These are phyloP conservation scores for Neocallimastix lanati DNA, from an alignment of 192 early-diverging fungal genomes.

Conservation along the genomic window DNA sequence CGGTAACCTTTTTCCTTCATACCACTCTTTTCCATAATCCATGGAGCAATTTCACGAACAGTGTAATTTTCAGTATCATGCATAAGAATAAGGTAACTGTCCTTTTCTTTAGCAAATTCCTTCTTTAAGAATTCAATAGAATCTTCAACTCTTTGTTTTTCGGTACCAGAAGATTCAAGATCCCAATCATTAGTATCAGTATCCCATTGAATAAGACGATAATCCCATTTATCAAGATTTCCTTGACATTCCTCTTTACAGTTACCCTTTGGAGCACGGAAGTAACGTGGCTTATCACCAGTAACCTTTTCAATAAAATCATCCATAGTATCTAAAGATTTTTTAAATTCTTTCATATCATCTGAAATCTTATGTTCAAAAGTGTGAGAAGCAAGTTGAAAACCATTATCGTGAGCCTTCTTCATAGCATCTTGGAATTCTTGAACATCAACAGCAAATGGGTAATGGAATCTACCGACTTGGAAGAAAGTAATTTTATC, in stretches of 20 bases:
- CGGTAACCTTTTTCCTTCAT: background rate
- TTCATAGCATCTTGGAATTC: background rate
- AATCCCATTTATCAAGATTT: background rate
- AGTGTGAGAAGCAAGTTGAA: background rate
- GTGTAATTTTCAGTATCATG: background rate
- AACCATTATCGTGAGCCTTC: background rate
- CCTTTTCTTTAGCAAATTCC: background rate
- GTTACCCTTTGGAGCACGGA: background rate
- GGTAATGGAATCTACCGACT: background rate
- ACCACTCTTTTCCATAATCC: background rate
- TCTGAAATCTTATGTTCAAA: background rate
- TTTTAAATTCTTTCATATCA: background rate
- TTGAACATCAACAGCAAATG: background rate
- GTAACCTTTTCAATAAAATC: background rate
- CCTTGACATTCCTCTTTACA: background rate
- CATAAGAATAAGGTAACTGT: background rate
- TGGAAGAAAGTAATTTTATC: background rate
- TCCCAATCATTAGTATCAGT: background rate
- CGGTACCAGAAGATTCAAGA: background rate
- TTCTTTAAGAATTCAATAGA: background rate
- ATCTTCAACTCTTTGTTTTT: background rate
- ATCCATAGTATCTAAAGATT: background rate
- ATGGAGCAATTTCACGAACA: background rate
- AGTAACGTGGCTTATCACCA: background rate
- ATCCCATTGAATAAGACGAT: background rate